Evolutionary conservation across 805 yeast genomes (phyloP), one percentile per base, ranked within the genome.

Genomic region (Cyberlindnera euphorbiiphila): DNA sequence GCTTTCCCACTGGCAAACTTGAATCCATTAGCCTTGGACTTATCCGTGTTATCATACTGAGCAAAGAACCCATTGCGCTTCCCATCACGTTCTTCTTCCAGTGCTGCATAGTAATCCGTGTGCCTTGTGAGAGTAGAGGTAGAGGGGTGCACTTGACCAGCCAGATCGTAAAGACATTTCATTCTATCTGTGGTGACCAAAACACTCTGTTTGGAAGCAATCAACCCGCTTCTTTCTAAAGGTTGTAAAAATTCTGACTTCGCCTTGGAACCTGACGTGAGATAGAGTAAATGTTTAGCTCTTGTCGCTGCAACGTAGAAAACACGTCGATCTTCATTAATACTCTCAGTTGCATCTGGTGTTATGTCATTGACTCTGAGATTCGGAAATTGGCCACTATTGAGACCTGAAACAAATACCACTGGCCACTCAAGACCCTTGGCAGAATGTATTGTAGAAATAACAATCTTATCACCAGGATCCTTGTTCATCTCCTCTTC

Each of bases 361-460:
- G 19, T 33, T 22, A 31, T 47, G 53, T 25, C 53, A 49, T 18
- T 54, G 45, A 18, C 55, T 52, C 70, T 71, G 2, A 59, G 51
- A 4, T 81, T 75, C 0, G 95, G 95, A 10, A 85, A 61, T 11
- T 74, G 58, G 1, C 83, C 81, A 32, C 83, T 85, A 22, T 73
- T 66, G 13, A 85, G 61, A 0, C 85, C 82, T 0, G 94, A 87
- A 10, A 86, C 73, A 54, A 86, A 85, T 0, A 91, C 97, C 11
- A 85, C 76, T 0, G 95, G 91, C 97, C 98, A 91, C 56, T 91
- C 98, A 2, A 89, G 66, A 1, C 98, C 98, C 57, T 91, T 91
- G 2, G 97, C 78, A 0, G 88, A 86, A 56, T 91, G 98, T 10
- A 91, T 82, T 0, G 98, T 93, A 0, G 95, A 82, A 0, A 91